Evolutionary conservation across 2,329 filamentous ascomycete species (phyloP).

Genomic region (Colletotrichum aenigma): DNA sequence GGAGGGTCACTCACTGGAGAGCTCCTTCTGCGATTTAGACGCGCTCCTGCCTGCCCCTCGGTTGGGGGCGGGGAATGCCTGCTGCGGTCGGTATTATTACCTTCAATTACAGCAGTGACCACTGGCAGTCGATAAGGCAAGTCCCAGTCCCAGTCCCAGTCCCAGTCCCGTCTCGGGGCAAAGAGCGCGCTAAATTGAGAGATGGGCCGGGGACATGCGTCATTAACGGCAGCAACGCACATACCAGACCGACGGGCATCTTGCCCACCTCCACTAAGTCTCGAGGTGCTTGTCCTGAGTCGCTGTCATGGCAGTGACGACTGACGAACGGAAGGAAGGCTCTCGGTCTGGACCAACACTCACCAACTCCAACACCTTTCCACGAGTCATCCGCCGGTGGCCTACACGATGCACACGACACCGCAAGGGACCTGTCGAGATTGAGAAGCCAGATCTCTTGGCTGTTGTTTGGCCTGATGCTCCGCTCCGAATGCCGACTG

Average conservation of each 20-base stretch:
- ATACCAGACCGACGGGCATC: not conserved
- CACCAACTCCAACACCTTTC: not conserved
- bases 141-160: not conserved
- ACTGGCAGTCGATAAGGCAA: not conserved
- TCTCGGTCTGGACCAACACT: not conserved
- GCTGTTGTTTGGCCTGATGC: not conserved
- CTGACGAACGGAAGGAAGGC: not conserved
- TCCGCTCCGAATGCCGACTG: not conserved
- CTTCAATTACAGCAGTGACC: not conserved
- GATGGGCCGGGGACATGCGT: not conserved
- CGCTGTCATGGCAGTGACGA: not conserved
- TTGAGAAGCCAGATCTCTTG: not conserved
- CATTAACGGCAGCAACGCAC: not conserved
- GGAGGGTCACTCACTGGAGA: not conserved
- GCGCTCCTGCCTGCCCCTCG: not conserved
- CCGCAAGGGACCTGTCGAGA: not conserved
- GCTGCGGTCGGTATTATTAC: not conserved
- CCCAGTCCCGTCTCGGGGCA: not conserved
- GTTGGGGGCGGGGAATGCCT: not conserved
- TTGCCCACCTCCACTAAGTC: not conserved
- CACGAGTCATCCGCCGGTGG: not conserved
- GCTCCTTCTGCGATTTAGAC: not conserved
- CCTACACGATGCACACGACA: not conserved
- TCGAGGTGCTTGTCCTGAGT: not conserved
- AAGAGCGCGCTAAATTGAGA: not conserved